These are phyloP conservation scores for Ambrosiella cleistominuta DNA, from an alignment of 2,329 filamentous ascomycete species.

Conservation along the genomic window DNA sequence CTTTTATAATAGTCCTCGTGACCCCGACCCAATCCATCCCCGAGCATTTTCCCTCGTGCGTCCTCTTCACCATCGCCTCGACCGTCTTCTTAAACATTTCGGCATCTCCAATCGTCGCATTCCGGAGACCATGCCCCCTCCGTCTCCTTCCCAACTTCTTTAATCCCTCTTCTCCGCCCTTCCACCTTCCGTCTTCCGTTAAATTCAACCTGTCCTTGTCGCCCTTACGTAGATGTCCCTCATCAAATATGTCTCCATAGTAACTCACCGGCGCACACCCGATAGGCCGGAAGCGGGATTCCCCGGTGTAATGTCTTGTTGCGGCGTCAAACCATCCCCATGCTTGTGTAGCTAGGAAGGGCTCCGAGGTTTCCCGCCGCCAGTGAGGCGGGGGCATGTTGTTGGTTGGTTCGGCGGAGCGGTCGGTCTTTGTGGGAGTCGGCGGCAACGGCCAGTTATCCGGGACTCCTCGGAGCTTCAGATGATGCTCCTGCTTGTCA, in stretches of 20 bases:
- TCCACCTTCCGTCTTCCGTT: conserved; percentile 25
- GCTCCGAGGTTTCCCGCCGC: conserved; percentile 20
- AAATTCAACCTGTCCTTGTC: conserved; percentile 25
- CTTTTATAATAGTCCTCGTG: conserved; percentile 26
- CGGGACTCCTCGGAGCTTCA: background rate
- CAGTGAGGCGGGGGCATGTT: conserved; percentile 12
- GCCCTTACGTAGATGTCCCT: background rate
- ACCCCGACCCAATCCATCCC: conserved; percentile 28
- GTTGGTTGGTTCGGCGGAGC: conserved; percentile 15
- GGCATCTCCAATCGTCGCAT: conserved; percentile 20
- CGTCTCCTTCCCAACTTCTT: conserved; percentile 21
- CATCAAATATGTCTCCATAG: background rate
- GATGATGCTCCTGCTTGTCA: conserved; percentile 3
- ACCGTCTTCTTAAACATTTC: conserved; percentile 19
- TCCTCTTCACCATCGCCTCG: conserved; percentile 18
- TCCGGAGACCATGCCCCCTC: conserved; percentile 21
- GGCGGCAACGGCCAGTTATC: conserved; percentile 22
- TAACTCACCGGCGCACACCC: conserved; percentile 20
- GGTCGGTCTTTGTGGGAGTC: conserved; percentile 21
- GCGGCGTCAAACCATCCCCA: conserved; percentile 30
- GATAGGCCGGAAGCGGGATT: conserved; percentile 24
- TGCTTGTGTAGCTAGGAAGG: conserved; percentile 23
- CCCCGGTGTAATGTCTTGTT: conserved; percentile 26
- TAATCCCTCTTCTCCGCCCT: conserved; percentile 17
- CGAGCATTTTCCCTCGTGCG: conserved; percentile 17